These are phyloP conservation scores for Dendrocalamus sinicus DNA, from an alignment of 176 grass and related monocot genomes.

Conservation along the genomic window DNA sequence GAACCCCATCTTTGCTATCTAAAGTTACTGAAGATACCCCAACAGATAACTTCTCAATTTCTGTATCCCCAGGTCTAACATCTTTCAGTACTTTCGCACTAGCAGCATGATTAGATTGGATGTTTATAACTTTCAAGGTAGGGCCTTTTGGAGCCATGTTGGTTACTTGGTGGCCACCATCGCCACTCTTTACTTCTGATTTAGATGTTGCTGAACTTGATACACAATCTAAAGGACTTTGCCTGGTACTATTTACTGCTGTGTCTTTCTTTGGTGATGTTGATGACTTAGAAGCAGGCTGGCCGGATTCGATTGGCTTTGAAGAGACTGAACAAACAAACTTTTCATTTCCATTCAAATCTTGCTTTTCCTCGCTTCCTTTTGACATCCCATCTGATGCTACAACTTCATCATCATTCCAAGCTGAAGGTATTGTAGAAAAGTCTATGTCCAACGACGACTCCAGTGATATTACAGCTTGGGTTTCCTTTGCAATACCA, in stretches of 20 bases:
- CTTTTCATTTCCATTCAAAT: conserved; percentile 40
- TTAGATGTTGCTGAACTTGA: conserved; percentile 25
- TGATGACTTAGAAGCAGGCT: conserved; percentile 20
- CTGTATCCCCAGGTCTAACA: conserved; percentile 40
- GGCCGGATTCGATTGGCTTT: conserved; percentile 28
- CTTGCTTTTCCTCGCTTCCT: conserved; percentile 52
- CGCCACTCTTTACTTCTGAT: conserved; percentile 54
- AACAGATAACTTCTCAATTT: conserved; percentile 47
- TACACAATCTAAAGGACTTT: conserved; percentile 43
- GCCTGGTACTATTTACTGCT: conserved; percentile 38
- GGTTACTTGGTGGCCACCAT: neutral
- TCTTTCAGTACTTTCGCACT: conserved; percentile 22
- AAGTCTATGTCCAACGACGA: conserved; percentile 61
- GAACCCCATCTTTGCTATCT: conserved; percentile 48
- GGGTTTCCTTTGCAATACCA: conserved; percentile 62
- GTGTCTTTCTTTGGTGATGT: conserved; percentile 38
- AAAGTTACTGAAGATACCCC: conserved; percentile 60
- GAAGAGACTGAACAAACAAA: conserved; percentile 27
- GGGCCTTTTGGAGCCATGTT: conserved; percentile 34
- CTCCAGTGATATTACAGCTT: conserved; percentile 37
- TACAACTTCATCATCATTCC: conserved; percentile 74
- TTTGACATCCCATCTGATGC: conserved; percentile 50
- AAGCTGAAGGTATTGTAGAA: conserved; percentile 75
- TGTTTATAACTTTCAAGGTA: conserved; percentile 24
- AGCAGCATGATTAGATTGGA: conserved; percentile 37